A percentile compares a stretch with the other conserved stretches of the same genome.
These are phyloP conservation scores for Dryas integrifolia DNA, from an alignment of 331 rosid genomes.

Conservation along the genomic window DNA sequence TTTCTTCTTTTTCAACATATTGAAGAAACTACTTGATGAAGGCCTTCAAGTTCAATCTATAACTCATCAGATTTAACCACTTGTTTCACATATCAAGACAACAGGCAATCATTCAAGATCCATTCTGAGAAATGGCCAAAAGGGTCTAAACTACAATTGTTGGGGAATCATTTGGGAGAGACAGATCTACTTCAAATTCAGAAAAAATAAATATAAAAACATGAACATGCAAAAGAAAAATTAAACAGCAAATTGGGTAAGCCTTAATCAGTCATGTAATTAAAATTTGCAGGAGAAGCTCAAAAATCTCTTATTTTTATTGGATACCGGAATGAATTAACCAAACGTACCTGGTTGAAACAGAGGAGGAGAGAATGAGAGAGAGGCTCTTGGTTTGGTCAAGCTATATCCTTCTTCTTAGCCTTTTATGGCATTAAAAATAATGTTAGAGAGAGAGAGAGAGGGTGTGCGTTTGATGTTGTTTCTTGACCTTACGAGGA, in stretches of 20 bases:
- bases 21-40: neutral
- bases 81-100: neutral
- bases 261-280: neutral
- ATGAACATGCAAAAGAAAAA: neutral
- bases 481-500: neutral
- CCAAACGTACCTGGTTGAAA: slow-evolving; percentile 11
- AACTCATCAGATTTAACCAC: neutral
- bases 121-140: neutral
- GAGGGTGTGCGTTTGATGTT: neutral
- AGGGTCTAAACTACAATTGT: neutral
- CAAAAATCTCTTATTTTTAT: neutral
- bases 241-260: neutral
- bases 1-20: neutral
- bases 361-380: neutral
- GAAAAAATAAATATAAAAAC: neutral
- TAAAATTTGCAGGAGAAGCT: neutral
- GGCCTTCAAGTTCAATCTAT: neutral
- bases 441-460: slow-evolving; percentile 25
- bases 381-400: neutral
- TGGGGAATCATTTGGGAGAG: neutral
- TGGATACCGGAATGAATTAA: neutral
- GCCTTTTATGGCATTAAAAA: neutral
- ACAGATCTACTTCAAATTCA: slow-evolving; percentile 11
- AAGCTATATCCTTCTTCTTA: neutral
- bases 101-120: neutral